Percentiles rank a stretch among this genome's conserved stretches.
These are phyloP conservation scores for Medicago arabica DNA, from an alignment of 306 rosid genomes.

Conservation along the genomic window DNA sequence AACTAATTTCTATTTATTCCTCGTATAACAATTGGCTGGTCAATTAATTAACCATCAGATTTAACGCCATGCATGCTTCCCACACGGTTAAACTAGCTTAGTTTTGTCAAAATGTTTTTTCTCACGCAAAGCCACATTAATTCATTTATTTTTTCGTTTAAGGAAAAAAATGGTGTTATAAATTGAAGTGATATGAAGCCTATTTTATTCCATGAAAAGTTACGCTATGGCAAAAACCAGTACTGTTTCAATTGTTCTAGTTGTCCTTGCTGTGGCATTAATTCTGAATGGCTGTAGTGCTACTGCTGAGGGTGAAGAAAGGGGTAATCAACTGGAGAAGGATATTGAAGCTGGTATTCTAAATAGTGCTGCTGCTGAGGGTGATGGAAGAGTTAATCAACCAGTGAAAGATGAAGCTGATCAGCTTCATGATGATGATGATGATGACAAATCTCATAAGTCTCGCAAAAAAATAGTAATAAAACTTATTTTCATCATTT, in stretches of 20 bases:
- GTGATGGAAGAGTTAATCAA: not conserved
- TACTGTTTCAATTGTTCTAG: not conserved
- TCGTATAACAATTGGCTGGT: not conserved
- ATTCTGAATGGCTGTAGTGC: not conserved
- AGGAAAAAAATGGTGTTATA: not conserved
- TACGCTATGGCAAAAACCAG: not conserved
- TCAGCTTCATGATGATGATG: too few species aligned
- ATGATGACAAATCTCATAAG: too few species aligned
- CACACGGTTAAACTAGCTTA: not conserved
- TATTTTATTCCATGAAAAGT: not conserved
- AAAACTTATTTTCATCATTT: too few species aligned
- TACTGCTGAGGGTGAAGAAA: not conserved
- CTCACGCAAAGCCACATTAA: not conserved
- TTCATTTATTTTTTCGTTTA: not conserved
- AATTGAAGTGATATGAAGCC: not conserved
- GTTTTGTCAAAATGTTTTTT: not conserved
- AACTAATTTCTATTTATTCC: too few species aligned
- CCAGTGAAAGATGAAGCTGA: not conserved
- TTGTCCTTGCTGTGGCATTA: not conserved
- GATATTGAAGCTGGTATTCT: not conserved
- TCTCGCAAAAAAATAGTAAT: too few species aligned
- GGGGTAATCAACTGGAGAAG: not conserved
- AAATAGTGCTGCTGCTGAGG: not conserved
- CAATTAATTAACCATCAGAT: not conserved
- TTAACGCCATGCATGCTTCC: not conserved